These are phyloP conservation scores for Elsinoe necatrix DNA, from an alignment of 2,329 filamentous ascomycete species.

Conservation along the genomic window DNA sequence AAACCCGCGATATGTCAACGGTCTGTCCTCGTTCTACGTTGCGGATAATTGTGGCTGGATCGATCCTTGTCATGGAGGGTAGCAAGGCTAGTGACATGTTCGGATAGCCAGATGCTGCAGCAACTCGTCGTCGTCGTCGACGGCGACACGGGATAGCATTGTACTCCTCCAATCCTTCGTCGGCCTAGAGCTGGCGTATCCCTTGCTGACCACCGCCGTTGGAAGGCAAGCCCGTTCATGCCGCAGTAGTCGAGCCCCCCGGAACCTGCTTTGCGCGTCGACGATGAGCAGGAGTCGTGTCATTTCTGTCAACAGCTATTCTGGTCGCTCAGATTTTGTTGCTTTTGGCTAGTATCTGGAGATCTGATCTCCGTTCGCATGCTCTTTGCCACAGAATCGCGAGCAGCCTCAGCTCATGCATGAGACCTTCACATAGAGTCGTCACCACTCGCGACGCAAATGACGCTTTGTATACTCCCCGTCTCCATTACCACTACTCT, in stretches of 20 bases:
- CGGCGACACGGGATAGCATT: not conserved
- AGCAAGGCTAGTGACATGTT: not conserved
- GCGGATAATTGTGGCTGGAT: not conserved
- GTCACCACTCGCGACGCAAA: too few species aligned
- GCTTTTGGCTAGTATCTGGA: not conserved
- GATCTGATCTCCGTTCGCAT: not conserved
- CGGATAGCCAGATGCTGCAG: not conserved
- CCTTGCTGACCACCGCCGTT: not conserved
- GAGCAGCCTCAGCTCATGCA: not conserved
- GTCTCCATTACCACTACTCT: too few species aligned
- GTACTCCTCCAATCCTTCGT: not conserved
- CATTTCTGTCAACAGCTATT: not conserved
- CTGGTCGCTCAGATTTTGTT: not conserved
- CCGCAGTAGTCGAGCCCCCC: constrained; percentile 1
- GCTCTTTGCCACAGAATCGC: not conserved
- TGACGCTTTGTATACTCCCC: too few species aligned
- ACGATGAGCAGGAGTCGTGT: not conserved
- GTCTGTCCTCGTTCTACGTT: not conserved
- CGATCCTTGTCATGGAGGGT: not conserved
- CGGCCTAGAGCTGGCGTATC: not conserved
- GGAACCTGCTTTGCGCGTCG: not conserved
- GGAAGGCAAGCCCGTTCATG: not conserved
- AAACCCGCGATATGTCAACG: not conserved
- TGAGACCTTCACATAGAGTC: too few species aligned
- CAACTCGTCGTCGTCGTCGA: not conserved